Conservation (phyloP, 2,329 filamentous ascomycete genomes). For the Cladorrhinum sp. region DNA sequence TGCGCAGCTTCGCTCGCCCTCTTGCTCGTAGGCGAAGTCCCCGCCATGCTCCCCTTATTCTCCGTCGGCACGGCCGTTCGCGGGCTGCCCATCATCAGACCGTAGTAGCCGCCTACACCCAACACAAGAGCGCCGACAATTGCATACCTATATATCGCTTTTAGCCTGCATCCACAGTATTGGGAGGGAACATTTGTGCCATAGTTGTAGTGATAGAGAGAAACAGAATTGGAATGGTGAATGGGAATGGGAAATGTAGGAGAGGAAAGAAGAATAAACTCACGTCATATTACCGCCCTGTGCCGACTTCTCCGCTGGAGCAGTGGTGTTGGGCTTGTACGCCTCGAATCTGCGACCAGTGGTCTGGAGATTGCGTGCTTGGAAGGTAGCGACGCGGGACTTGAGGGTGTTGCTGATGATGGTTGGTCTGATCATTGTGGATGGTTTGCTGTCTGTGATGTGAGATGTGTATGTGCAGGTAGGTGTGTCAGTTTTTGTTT, state of each 20-base stretch:
- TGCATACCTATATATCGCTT: neutral
- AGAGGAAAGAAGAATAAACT: neutral
- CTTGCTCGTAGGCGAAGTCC: slow-evolving; percentile 1
- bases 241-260: no score
- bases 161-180: no score
- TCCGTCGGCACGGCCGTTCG: slow-evolving; percentile 4
- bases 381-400: neutral
- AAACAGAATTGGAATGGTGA: neutral
- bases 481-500: neutral
- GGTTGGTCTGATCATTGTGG: neutral
- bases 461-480: neutral
- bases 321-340: neutral
- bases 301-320: neutral
- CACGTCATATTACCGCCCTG: neutral
- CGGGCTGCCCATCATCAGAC: slow-evolving; percentile 13
- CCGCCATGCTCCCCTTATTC: neutral
- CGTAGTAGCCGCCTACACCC: slow-evolving; percentile 9
- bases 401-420: neutral
- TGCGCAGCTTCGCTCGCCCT: neutral
- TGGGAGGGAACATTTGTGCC: neutral
- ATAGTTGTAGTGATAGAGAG: neutral
- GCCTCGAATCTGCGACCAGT: neutral
- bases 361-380: neutral
- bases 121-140: slow-evolving; percentile 5
- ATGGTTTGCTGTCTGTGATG: neutral